Conservation (phyloP, 1,284 basidiomycete genomes). For the Microbotryum lychnidis-dioicae region DNA sequence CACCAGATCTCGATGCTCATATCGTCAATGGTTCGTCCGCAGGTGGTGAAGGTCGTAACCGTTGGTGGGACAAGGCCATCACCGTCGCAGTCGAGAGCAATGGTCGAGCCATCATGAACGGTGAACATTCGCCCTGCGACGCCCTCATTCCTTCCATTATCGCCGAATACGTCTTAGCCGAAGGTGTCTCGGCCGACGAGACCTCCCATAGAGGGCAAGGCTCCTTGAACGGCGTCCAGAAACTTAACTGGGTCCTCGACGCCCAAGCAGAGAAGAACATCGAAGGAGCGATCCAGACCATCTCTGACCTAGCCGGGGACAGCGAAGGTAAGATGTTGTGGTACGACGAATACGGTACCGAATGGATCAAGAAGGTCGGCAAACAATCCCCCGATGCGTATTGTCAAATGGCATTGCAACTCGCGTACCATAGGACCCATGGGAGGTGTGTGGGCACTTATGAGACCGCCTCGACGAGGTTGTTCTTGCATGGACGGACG, state of each 20-base stretch:
- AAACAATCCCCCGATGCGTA: conserved; percentile 80
- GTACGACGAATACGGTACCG: conserved; percentile 76
- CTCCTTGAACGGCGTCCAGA: conserved; percentile 20
- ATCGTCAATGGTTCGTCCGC: conserved; percentile 64
- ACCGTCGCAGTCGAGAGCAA: conserved; percentile 77
- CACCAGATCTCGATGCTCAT: conserved; percentile 59
- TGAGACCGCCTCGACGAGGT: conserved; percentile 86
- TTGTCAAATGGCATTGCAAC: conserved; percentile 86
- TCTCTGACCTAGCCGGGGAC: conserved; percentile 58
- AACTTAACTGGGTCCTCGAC: conserved; percentile 70
- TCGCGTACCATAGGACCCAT: conserved; percentile 79
- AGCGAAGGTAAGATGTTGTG: conserved; percentile 78
- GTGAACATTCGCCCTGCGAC: conserved; percentile 89
- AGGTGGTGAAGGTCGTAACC: conserved; percentile 63
- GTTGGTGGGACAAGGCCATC: conserved; percentile 89
- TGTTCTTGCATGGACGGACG: conserved; percentile 82
- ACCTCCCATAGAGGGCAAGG: conserved; percentile 1
- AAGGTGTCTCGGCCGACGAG: conserved; percentile 36
- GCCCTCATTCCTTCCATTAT: conserved; percentile 85
- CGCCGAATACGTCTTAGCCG: conserved; percentile 71
- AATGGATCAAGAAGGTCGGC: conserved; percentile 77
- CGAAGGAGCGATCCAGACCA: conserved; percentile 53
- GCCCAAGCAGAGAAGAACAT: conserved; percentile 55
- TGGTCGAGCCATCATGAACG: conserved; percentile 74
- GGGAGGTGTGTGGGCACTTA: conserved; percentile 80